phyloP scores from a whole-genome alignment of 176 grass and related monocot species.

The Carex parvula region DNA sequence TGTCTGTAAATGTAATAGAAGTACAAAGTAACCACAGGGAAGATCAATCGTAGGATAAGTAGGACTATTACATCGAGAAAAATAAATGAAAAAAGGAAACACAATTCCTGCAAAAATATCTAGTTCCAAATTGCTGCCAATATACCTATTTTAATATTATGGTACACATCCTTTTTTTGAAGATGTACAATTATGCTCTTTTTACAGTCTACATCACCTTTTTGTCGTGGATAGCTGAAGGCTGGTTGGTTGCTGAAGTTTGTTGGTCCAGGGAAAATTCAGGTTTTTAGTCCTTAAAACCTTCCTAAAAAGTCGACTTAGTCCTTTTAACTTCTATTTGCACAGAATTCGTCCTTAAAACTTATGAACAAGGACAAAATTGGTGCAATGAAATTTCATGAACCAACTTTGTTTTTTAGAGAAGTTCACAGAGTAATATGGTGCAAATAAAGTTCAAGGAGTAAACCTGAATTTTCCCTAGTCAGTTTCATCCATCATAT shows the following conservation, averaged over 20 bases:
- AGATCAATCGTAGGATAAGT: not conserved
- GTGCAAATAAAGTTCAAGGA: not conserved
- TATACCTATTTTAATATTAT: not conserved
- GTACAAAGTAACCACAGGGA: not conserved
- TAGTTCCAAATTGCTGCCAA: not conserved
- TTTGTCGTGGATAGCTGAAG: not conserved
- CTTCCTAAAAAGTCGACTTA: not conserved
- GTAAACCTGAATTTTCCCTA: not conserved
- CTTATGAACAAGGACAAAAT: not conserved
- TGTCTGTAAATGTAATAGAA: conserved; percentile 40
- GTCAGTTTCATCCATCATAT: not conserved
- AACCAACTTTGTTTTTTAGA: not conserved
- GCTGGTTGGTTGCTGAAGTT: not conserved
- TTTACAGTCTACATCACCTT: not conserved
- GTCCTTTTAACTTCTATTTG: not conserved
- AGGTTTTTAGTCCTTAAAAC: conserved; percentile 6
- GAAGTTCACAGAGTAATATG: not conserved
- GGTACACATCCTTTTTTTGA: not conserved
- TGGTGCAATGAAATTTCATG: not conserved
- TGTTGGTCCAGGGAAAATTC: not conserved
- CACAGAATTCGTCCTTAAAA: not conserved
- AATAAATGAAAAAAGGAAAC: not conserved
- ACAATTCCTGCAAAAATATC: not conserved
- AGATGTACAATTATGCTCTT: not conserved
- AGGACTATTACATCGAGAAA: not conserved